Conservation (phyloP, 1,284 basidiomycete genomes). For the Tremellales sp. region DNA sequence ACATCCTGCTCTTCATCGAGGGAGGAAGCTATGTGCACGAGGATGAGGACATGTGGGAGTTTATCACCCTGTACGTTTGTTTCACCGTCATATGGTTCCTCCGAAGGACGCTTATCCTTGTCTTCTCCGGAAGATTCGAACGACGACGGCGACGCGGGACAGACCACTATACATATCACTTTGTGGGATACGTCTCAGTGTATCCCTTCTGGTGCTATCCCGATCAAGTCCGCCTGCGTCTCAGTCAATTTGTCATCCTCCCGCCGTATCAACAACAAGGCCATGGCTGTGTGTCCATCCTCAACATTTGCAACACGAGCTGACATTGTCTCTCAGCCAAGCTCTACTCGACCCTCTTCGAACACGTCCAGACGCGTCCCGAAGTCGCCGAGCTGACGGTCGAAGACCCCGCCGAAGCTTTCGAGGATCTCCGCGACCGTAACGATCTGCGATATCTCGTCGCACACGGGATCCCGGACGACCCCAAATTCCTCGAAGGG, state of each 20-base stretch:
- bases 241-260: conserved; percentile 86
- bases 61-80: conserved; percentile 66
- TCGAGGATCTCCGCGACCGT: conserved; percentile 76
- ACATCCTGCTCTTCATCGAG: conserved; percentile 92
- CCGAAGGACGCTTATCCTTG: background rate
- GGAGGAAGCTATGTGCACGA: conserved; percentile 90
- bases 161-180: conserved; percentile 67
- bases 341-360: conserved; percentile 83
- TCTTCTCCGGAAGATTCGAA: conserved; percentile 61
- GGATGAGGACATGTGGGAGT: conserved; percentile 84
- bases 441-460: conserved; percentile 78
- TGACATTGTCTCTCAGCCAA: conserved; percentile 57
- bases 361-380: conserved; percentile 63
- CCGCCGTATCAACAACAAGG: conserved; percentile 86
- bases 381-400: conserved; percentile 85
- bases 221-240: conserved; percentile 72
- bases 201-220: conserved; percentile 94
- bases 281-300: conserved; percentile 70
- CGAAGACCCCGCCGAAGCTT: conserved; percentile 85
- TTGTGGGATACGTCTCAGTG: conserved; percentile 83
- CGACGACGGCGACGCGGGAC: conserved; percentile 59
- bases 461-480: conserved; percentile 30
- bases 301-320: background rate
- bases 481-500: conserved; percentile 32
- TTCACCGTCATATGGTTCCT: conserved; percentile 21